Evolutionary conservation across 2,329 filamentous ascomycete genomes (phyloP), one percentile per base, ranked within the genome.

Genomic region (Scedosporium boydii): DNA sequence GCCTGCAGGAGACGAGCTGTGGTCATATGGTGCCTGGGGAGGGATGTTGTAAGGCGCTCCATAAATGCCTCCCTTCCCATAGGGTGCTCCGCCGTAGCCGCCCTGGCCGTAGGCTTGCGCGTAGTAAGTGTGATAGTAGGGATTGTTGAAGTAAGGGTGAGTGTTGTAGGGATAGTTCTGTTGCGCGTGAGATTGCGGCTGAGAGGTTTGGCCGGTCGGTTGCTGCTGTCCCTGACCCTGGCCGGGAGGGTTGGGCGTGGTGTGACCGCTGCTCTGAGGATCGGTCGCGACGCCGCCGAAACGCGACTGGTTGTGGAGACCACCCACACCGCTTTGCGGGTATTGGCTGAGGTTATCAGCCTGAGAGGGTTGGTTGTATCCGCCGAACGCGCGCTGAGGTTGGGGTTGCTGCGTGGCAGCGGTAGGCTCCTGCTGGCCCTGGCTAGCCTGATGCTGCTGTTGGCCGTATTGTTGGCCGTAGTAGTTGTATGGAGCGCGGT

Each of bases 251-350:
- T 96, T 95, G 42, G 93, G 93, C 2, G 93, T 97, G 69, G 89
- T 93, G 74, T 95, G 89, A 55, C 92, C 93, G 72, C 91, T 96
- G 78, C 88, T 91, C 70, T 92, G 90, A 65, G 84, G 83, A 62
- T 96, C 91, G 64, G 81, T 77, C 34, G 80, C 75, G 57, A 78
- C 78, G 66, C 77, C 78, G 34, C 81, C 81, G 55, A 87, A 87
- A 61, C 86, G 82, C 4, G 84, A 82, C 66, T 81, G 82, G 72
- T 77, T 87, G 65, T 77, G 76, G 53, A 75, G 69, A 34, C 70
- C 68, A 70, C 87, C 88, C 12, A 61, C 59, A 68, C 87, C 88
- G 72, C 86, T 90, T 73, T 93, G 90, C 46, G 88, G 86, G 72
- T 91, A 92, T 70, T 82, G 87, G 78, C 80, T 85, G 70, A 82